A percentile compares a stretch with the other conserved stretches of the same genome.
Conservation (phyloP, 1,139 yeast species). For the Sugiyamaella grinbergsii region DNA sequence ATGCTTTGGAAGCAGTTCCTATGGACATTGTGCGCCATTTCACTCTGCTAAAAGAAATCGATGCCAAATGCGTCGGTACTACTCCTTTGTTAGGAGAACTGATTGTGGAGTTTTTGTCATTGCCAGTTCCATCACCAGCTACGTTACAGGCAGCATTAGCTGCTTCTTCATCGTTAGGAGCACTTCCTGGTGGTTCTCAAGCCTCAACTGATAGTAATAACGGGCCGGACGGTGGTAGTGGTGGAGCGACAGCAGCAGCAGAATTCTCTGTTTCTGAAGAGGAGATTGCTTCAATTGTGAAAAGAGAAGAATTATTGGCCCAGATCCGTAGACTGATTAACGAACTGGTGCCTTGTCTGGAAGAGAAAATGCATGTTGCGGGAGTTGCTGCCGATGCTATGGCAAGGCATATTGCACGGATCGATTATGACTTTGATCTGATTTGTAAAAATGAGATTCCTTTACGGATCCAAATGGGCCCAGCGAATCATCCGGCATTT, state of each 20-base stretch:
- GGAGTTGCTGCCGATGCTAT: slow-evolving; percentile 84
- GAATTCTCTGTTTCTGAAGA: slow-evolving; percentile 5
- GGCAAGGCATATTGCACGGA: slow-evolving; percentile 64
- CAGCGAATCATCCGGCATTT: slow-evolving; percentile 82
- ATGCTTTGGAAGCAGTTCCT: slow-evolving; percentile 91
- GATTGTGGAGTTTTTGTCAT: slow-evolving; percentile 52
- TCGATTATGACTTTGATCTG: slow-evolving; percentile 76
- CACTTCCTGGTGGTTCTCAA: too few species aligned
- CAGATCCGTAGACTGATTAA: slow-evolving; percentile 45
- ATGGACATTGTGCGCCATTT: slow-evolving; percentile 79
- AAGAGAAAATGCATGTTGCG: slow-evolving; percentile 97
- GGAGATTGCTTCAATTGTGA: slow-evolving; percentile 17
- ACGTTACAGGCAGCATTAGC: slow-evolving; percentile 14
- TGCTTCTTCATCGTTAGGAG: slow-evolving; percentile 11
- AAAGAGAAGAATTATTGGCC: slow-evolving; percentile 31
- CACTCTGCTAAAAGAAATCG: slow-evolving; percentile 87
- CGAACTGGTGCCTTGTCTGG: slow-evolving; percentile 88
- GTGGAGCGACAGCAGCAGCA: neutral
- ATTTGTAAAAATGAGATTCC: slow-evolving; percentile 73
- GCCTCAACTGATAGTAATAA: too few species aligned
- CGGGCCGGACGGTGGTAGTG: slow-evolving; percentile 1
- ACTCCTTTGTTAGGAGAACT: slow-evolving; percentile 65
- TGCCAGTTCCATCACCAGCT: slow-evolving; percentile 25
- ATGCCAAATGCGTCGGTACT: slow-evolving; percentile 83
- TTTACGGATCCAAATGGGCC: slow-evolving; percentile 61